Evolutionary conservation across 2,329 filamentous ascomycete species (phyloP).

Genomic region (Fusarium tanahbumbuense): DNA sequence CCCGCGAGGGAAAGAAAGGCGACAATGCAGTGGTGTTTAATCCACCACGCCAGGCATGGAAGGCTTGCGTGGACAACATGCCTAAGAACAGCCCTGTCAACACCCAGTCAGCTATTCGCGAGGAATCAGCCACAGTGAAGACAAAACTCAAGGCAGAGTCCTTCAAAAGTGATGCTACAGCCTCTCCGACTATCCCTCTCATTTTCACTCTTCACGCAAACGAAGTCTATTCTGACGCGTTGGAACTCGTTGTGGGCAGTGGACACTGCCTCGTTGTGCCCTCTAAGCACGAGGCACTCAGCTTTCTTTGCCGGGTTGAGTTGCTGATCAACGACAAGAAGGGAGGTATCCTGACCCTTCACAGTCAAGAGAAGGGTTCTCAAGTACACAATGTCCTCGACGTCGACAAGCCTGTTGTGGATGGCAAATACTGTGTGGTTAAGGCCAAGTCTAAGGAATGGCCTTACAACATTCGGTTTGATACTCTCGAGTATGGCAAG

Average conservation of each 20-base stretch:
- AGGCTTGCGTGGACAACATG: conserved; percentile 14
- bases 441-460: not conserved
- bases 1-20: not conserved
- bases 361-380: conserved; percentile 13
- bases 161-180: not conserved
- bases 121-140: too few species aligned
- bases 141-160: not conserved
- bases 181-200: not conserved
- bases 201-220: not conserved
- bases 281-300: conserved; percentile 5
- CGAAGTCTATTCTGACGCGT: not conserved
- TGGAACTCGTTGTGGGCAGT: conserved; percentile 31
- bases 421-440: conserved; percentile 42
- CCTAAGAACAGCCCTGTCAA: not conserved
- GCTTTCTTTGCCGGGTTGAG: conserved; percentile 33
- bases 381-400: conserved; percentile 38
- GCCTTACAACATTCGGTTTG: conserved; percentile 38
- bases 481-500: conserved; percentile 17
- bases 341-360: conserved; percentile 21
- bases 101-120: not conserved
- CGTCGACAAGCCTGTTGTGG: conserved; percentile 31
- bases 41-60: conserved; percentile 28
- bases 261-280: conserved; percentile 36
- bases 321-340: conserved; percentile 14
- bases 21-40: conserved; percentile 5